Conservation (phyloP, 495 filamentous ascomycete genomes). For the Xylaria venustula region DNA sequence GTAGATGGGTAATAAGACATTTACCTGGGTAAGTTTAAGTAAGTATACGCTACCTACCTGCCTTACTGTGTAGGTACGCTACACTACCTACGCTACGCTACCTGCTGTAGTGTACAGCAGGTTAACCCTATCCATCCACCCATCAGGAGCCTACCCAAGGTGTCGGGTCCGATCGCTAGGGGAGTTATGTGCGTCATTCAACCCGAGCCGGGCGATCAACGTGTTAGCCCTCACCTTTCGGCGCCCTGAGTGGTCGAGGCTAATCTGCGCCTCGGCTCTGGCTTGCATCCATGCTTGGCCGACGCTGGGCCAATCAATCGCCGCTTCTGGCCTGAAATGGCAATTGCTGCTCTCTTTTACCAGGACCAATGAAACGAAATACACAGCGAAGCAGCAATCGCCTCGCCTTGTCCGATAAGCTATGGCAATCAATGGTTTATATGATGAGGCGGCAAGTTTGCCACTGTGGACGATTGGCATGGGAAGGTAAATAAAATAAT, state of each 20-base stretch:
- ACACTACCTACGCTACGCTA: too few relatives aligned
- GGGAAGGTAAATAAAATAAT: background rate
- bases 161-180: constrained; percentile 29
- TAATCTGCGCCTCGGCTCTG: constrained; percentile 16
- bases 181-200: constrained; percentile 22
- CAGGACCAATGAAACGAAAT: background rate
- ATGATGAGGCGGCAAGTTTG: background rate
- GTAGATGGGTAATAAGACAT: too few relatives aligned
- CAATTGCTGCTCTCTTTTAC: constrained; percentile 11
- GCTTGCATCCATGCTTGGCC: constrained; percentile 27
- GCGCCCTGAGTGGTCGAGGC: constrained; percentile 2
- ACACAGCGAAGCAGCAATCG: background rate
- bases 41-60: too few relatives aligned
- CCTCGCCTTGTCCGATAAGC: background rate
- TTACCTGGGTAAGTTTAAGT: too few relatives aligned
- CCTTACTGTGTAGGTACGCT: too few relatives aligned
- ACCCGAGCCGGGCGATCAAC: constrained; percentile 14
- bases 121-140: constrained; percentile 12
- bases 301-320: constrained; percentile 26
- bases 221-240: constrained; percentile 8
- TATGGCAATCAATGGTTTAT: background rate
- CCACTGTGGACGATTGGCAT: background rate
- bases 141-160: constrained; percentile 19
- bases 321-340: constrained; percentile 24
- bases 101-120: too few relatives aligned